Evolutionary conservation across 2,329 filamentous ascomycete genomes (phyloP).

Genomic region (Fusarium multiceps): DNA sequence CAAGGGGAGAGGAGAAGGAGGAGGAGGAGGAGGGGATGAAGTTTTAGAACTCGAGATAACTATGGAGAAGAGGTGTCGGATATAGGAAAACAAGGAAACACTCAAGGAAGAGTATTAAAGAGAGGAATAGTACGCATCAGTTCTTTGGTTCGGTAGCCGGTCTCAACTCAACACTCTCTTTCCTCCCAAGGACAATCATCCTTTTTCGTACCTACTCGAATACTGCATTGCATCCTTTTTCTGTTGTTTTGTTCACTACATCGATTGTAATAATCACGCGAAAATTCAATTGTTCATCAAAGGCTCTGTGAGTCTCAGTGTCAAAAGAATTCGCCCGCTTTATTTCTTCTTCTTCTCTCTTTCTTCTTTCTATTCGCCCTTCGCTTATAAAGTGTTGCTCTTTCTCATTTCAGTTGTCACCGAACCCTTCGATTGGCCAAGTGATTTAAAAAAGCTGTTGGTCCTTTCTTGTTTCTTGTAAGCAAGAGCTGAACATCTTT

Average conservation of each 20-base stretch:
- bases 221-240: not conserved
- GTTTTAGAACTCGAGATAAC: slow-evolving; percentile 31
- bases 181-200: slow-evolving; percentile 7
- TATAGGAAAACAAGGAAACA: not conserved
- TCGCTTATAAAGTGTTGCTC: slow-evolving; percentile 33
- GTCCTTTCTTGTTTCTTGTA: not conserved
- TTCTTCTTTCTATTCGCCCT: slow-evolving; percentile 15
- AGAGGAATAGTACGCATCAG: slow-evolving; percentile 12
- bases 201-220: not conserved
- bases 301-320: slow-evolving; percentile 38
- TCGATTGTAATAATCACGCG: slow-evolving; percentile 30
- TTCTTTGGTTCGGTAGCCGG: slow-evolving; percentile 30
- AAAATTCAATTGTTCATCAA: slow-evolving; percentile 2
- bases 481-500: not conserved
- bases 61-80: slow-evolving; percentile 12
- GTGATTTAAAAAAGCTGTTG: slow-evolving; percentile 3
- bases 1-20: not conserved
- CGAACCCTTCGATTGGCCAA: slow-evolving; percentile 13
- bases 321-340: slow-evolving; percentile 16
- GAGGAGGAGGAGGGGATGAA: slow-evolving; percentile 9
- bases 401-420: slow-evolving; percentile 5
- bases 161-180: slow-evolving; percentile 35
- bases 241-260: slow-evolving; percentile 10
- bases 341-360: slow-evolving; percentile 2
- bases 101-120: slow-evolving; percentile 34